Conservation (phyloP, 2,329 filamentous ascomycete species). For the Sporothrix inflata region DNA sequence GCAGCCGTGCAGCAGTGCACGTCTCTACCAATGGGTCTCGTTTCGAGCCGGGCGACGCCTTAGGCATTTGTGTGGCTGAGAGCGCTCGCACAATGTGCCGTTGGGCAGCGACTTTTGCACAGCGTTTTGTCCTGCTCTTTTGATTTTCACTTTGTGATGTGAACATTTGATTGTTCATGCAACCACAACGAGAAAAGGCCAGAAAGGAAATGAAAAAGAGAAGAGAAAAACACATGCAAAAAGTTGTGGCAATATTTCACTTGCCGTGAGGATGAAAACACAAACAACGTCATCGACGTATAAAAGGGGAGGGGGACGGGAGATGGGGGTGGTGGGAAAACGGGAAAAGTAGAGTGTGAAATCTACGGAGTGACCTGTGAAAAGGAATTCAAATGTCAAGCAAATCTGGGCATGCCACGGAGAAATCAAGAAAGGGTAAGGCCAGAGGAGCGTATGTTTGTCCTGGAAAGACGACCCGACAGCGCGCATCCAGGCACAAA, state of each 20-base stretch:
- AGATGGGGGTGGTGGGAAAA: neutral
- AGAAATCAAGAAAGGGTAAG: neutral
- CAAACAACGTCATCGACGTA: neutral
- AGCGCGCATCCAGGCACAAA: neutral
- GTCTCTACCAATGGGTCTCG: neutral
- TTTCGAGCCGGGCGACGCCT: neutral
- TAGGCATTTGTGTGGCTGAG: constrained; percentile 9
- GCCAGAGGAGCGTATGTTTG: neutral
- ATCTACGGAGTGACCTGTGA: neutral
- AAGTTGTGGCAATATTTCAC: neutral
- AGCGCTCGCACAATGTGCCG: neutral
- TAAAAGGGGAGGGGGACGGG: neutral
- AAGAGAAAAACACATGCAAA: neutral
- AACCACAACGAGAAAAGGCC: neutral
- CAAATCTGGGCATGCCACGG: neutral
- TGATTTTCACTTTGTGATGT: neutral
- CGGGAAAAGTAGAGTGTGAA: neutral
- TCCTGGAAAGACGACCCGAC: neutral
- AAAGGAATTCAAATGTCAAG: neutral
- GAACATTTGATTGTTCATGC: neutral
- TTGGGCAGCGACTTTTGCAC: constrained; percentile 9
- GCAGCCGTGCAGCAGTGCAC: neutral
- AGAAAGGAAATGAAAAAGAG: neutral
- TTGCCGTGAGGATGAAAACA: neutral
- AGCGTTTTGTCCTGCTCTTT: neutral